A percentile compares a stretch with the other conserved stretches of the same genome.
phyloP scores from a whole-genome alignment of 2,329 filamentous ascomycete genomes.

The Fusarium sp. region DNA sequence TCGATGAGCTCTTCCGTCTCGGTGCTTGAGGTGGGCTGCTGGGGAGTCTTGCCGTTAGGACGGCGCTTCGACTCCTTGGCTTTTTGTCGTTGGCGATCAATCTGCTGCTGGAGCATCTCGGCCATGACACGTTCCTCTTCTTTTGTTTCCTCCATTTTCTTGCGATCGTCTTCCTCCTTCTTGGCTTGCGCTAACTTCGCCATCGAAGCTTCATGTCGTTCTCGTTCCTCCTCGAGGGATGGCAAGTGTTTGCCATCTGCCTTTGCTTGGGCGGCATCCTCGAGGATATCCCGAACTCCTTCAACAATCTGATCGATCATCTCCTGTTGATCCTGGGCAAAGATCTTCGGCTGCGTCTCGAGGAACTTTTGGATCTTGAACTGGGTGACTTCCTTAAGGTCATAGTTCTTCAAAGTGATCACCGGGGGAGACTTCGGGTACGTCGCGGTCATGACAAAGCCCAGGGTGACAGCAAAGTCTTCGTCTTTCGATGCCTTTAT shows the following conservation, averaged over 20 bases:
- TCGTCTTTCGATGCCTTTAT: slow-evolving; percentile 77
- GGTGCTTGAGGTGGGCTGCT: slow-evolving; percentile 42
- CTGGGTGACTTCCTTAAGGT: slow-evolving; percentile 73
- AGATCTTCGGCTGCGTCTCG: slow-evolving; percentile 63
- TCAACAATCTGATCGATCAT: slow-evolving; percentile 72
- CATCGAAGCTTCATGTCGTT: slow-evolving; percentile 77
- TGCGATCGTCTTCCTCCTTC: slow-evolving; percentile 60
- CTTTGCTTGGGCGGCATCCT: slow-evolving; percentile 82
- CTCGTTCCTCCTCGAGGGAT: slow-evolving; percentile 88
- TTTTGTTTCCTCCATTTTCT: slow-evolving; percentile 62
- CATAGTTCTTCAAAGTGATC: slow-evolving; percentile 70
- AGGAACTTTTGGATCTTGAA: slow-evolving; percentile 73
- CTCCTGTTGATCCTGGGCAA: slow-evolving; percentile 61
- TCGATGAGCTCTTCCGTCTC: slow-evolving; percentile 55
- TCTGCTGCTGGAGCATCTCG: slow-evolving; percentile 75
- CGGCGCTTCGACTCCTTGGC: slow-evolving; percentile 69
- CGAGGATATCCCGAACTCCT: slow-evolving; percentile 76
- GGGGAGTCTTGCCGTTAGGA: slow-evolving; percentile 47
- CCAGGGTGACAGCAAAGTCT: slow-evolving; percentile 74
- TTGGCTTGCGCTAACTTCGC: slow-evolving; percentile 66
- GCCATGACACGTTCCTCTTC: slow-evolving; percentile 76
- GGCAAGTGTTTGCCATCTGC: slow-evolving; percentile 78
- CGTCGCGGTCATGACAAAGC: slow-evolving; percentile 83
- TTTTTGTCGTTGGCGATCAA: slow-evolving; percentile 70
- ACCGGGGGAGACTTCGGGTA: slow-evolving; percentile 87